phyloP scores from a whole-genome alignment of 805 yeast species.

The Kazachstania africana region DNA sequence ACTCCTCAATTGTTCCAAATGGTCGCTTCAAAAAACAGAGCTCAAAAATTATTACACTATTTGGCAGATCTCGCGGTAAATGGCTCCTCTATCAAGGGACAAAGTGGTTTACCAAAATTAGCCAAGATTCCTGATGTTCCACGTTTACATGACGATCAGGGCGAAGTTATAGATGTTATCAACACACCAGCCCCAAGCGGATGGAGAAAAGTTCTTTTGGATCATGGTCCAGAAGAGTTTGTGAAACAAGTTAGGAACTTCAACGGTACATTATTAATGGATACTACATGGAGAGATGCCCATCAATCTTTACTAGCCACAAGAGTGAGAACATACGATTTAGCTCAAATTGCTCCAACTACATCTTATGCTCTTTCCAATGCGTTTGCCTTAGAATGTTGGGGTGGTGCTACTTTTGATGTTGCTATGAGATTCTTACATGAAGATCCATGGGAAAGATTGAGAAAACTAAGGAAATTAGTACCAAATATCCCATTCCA shows the following conservation, averaged over 20 bases:
- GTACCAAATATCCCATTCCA: constrained; percentile 99
- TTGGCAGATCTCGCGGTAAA: constrained; percentile 90
- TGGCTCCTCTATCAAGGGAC: constrained; percentile 94
- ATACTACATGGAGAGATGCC: constrained; percentile 99
- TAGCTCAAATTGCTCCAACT: constrained; percentile 83
- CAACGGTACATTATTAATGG: constrained; percentile 88
- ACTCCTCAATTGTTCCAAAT: constrained; percentile 92
- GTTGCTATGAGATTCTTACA: constrained; percentile 96
- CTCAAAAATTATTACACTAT: constrained; percentile 83
- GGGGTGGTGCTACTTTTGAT: constrained; percentile 99
- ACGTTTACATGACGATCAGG: constrained; percentile 47
- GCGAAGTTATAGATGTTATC: constrained; percentile 48
- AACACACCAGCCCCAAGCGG: constrained; percentile 55
- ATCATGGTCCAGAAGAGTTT: constrained; percentile 80
- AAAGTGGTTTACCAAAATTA: constrained; percentile 83
- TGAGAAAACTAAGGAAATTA: constrained; percentile 71
- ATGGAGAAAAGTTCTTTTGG: constrained; percentile 82
- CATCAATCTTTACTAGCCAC: constrained; percentile 97
- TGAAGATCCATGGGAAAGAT: constrained; percentile 98
- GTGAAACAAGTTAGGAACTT: constrained; percentile 77
- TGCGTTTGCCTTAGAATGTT: constrained; percentile 93
- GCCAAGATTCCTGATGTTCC: constrained; percentile 69
- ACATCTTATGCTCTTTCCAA: constrained; percentile 84
- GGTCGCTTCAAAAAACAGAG: constrained; percentile 93
- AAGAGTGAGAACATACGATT: constrained; percentile 89